Conservation (phyloP, 1,284 basidiomycete species). For the Porogramme epimiltina region DNA sequence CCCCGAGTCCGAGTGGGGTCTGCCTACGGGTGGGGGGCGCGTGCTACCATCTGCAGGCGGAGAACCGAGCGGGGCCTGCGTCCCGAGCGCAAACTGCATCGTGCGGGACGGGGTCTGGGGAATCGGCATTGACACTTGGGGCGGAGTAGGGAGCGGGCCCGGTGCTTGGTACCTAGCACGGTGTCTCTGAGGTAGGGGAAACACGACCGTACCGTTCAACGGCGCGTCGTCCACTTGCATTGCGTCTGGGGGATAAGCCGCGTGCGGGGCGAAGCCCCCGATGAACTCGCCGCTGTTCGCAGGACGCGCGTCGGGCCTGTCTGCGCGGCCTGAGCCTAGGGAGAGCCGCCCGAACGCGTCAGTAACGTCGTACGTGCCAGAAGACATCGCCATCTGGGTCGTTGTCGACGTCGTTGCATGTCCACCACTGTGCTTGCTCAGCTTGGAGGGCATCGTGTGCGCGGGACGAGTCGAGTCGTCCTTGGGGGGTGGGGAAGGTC, state of each 20-base stretch:
- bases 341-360: constrained; percentile 17
- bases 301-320: constrained; percentile 3
- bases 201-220: not conserved
- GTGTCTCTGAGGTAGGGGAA: constrained; percentile 11
- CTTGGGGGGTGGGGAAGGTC: constrained; percentile 6
- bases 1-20: constrained; percentile 22
- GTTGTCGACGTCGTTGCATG: constrained; percentile 12
- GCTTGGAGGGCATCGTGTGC: constrained; percentile 1
- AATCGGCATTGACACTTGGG: constrained; percentile 43
- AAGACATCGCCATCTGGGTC: constrained; percentile 6
- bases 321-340: not conserved
- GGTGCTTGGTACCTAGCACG: constrained; percentile 6
- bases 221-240: not conserved
- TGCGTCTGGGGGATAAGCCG: constrained; percentile 2
- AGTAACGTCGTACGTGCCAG: not conserved
- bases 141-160: constrained; percentile 37
- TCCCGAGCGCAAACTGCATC: constrained; percentile 58
- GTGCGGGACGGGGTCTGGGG: constrained; percentile 46
- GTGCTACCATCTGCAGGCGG: not conserved
- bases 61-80: constrained; percentile 1
- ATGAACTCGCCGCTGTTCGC: constrained; percentile 24
- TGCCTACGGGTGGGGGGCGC: constrained; percentile 4
- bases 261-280: constrained; percentile 31
- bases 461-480: constrained; percentile 1
- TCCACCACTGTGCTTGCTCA: constrained; percentile 1